Percentiles rank a stretch among this genome's conserved stretches.
Evolutionary conservation across 2,329 filamentous ascomycete genomes (phyloP).

Genomic region (Didymella glomerata): DNA sequence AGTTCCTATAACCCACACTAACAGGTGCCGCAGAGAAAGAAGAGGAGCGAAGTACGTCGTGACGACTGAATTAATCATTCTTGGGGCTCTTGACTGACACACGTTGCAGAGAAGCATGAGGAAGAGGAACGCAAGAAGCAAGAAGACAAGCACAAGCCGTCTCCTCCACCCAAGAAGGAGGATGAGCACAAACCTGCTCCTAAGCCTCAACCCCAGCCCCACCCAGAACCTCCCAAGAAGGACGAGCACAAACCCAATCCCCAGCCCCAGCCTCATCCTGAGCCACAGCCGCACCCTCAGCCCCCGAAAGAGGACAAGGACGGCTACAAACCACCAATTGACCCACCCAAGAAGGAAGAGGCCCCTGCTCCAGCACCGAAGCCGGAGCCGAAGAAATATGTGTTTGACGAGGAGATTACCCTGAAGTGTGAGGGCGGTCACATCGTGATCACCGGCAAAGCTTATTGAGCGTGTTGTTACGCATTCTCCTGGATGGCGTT

Average conservation of each 20-base stretch:
- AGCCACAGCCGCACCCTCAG: too few relatives aligned
- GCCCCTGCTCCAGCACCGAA: constrained; percentile 3
- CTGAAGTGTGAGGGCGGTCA: constrained; percentile 27
- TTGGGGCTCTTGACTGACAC: background rate
- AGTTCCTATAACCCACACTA: background rate
- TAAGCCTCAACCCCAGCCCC: constrained; percentile 3
- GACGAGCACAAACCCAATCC: background rate
- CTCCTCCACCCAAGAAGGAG: background rate
- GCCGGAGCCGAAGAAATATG: constrained; percentile 12
- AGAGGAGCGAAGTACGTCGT: constrained; percentile 2
- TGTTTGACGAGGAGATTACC: constrained; percentile 25
- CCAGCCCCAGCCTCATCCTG: constrained; percentile 6
- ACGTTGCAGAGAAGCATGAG: constrained; percentile 1
- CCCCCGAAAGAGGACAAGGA: too few relatives aligned
- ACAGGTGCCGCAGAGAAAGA: constrained; percentile 2
- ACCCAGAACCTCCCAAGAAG: background rate
- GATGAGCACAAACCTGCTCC: constrained; percentile 9
- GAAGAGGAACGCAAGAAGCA: constrained; percentile 2
- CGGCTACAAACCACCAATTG: constrained; percentile 2
- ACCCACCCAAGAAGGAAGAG: constrained; percentile 12
- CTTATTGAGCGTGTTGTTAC: background rate
- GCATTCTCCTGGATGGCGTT: background rate
- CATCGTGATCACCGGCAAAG: constrained; percentile 21
- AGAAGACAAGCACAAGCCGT: constrained; percentile 8
- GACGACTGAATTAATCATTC: background rate